These are phyloP conservation scores for Solanum tarapatanum DNA, from an alignment of 257 asterid species.

Conservation along the genomic window DNA sequence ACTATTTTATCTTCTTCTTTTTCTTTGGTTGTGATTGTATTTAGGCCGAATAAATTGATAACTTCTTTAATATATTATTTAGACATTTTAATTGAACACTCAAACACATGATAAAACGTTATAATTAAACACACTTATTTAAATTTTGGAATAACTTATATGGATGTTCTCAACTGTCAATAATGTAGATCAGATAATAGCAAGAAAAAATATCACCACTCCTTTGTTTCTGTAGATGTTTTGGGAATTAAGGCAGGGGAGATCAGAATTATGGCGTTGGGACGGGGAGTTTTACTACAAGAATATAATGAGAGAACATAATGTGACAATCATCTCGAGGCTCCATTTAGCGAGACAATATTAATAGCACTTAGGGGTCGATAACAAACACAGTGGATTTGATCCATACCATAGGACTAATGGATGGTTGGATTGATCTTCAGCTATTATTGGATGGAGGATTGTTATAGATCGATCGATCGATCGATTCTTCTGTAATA, in stretches of 20 bases:
- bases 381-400: conserved; percentile 62
- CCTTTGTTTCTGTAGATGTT: conserved; percentile 30
- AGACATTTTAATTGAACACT: too few species aligned
- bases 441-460: conserved; percentile 62
- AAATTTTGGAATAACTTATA: too few species aligned
- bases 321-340: conserved; percentile 62
- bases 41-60: too few species aligned
- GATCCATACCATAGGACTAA: conserved; percentile 65
- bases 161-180: too few species aligned
- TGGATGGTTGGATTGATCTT: conserved; percentile 89
- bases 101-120: too few species aligned
- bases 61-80: too few species aligned
- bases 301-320: conserved; percentile 50
- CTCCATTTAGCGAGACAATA: conserved; percentile 57
- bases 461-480: conserved; percentile 20
- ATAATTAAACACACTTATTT: too few species aligned
- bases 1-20: too few species aligned
- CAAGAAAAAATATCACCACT: conserved; percentile 20
- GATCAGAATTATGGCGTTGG: conserved; percentile 62
- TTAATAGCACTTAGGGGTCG: conserved; percentile 68
- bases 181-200: too few species aligned
- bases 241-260: conserved; percentile 46
- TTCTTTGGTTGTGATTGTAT: too few species aligned
- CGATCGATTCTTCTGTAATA: too few species aligned
- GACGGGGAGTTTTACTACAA: conserved; percentile 68